Conservation (phyloP, 495 filamentous ascomycete genomes). For the Talaromyces thailandensis region DNA sequence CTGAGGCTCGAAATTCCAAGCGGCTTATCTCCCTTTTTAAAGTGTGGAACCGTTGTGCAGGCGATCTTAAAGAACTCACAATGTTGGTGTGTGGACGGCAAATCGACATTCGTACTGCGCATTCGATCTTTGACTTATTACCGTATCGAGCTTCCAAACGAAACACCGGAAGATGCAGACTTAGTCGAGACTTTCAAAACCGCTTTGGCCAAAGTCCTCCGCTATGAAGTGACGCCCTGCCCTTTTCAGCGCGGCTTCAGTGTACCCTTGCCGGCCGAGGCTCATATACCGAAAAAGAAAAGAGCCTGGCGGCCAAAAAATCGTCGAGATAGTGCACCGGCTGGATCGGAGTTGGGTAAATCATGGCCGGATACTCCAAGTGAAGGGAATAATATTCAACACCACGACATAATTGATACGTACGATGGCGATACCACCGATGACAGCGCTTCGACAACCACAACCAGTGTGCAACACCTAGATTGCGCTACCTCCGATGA, state of each 20-base stretch:
- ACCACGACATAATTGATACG: not conserved
- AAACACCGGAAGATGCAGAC: conserved; percentile 46
- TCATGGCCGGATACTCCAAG: conserved; percentile 12
- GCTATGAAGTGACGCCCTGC: conserved; percentile 80
- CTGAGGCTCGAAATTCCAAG: conserved; percentile 74
- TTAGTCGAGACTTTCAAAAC: conserved; percentile 56
- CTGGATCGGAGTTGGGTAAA: not conserved
- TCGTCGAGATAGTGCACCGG: conserved; percentile 31
- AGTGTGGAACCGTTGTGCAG: conserved; percentile 69
- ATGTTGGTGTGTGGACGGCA: conserved; percentile 85
- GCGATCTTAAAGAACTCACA: conserved; percentile 82
- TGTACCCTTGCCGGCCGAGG: conserved; percentile 63
- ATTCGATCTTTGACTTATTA: conserved; percentile 76
- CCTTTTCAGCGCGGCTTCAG: conserved; percentile 73
- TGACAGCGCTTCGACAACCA: conserved; percentile 21
- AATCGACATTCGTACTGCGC: conserved; percentile 72
- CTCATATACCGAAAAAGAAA: conserved; percentile 54
- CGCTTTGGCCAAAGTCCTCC: conserved; percentile 60
- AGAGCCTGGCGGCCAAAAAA: conserved; percentile 61
- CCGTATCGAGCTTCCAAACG: conserved; percentile 72
- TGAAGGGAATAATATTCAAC: conserved; percentile 21
- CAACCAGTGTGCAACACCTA: conserved; percentile 8
- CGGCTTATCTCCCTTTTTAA: conserved; percentile 74
- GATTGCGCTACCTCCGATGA: conserved; percentile 18
- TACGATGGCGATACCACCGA: conserved; percentile 30